phyloP scores from a whole-genome alignment of 305 asterid genomes.

The Fraxinus velutina region DNA sequence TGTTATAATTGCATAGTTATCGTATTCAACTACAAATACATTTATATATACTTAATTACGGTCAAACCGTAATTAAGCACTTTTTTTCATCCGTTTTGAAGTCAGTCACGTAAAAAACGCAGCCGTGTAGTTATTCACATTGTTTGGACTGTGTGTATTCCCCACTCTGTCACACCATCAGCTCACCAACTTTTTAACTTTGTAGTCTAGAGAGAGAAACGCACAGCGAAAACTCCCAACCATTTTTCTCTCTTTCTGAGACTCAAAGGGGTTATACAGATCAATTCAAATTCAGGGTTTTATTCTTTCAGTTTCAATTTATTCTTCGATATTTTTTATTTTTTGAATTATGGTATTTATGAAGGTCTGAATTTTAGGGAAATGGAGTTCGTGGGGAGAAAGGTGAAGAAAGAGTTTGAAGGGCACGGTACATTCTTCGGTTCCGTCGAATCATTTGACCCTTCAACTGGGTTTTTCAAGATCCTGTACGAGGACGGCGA shows the following conservation, averaged over 20 bases:
- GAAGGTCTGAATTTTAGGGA: conserved; percentile 19
- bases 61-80: background rate
- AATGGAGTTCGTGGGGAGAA: conserved; percentile 73
- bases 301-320: background rate
- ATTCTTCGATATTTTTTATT: background rate
- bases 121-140: conserved; percentile 19
- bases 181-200: conserved; percentile 24
- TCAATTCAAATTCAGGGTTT: conserved; percentile 25
- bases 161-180: conserved; percentile 36
- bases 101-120: conserved; percentile 32
- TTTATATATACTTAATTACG: background rate
- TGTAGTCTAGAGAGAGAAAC: conserved; percentile 42
- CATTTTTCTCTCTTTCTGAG: conserved; percentile 17
- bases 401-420: conserved; percentile 54
- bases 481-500: conserved; percentile 68
- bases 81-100: background rate
- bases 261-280: conserved; percentile 30
- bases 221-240: conserved; percentile 21
- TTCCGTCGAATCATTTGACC: conserved; percentile 49
- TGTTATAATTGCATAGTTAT: background rate
- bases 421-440: conserved; percentile 49
- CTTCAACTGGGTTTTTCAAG: conserved; percentile 47
- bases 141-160: conserved; percentile 29
- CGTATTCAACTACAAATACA: background rate
- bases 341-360: conserved; percentile 22